A percentile compares a stretch with the other conserved stretches of the same genome.
phyloP scores from a whole-genome alignment of 2,329 filamentous ascomycete genomes.

The Sclerotinia subarctica region DNA sequence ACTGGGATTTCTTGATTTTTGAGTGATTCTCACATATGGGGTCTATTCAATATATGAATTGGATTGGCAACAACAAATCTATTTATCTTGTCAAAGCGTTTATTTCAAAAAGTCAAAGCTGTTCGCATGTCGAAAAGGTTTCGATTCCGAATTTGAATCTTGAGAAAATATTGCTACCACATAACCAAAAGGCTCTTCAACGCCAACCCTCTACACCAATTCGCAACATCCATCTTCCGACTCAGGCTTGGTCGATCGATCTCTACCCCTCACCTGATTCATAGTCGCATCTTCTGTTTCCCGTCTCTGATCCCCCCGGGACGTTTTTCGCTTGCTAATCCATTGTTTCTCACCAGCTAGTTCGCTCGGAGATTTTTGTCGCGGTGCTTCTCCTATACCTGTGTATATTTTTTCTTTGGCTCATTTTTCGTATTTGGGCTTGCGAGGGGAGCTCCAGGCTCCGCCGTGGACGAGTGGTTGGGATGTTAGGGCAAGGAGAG shows the following conservation, averaged over 20 bases:
- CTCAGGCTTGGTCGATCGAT: neutral
- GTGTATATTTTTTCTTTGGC: neutral
- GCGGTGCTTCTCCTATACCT: neutral
- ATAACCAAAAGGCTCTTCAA: neutral
- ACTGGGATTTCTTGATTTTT: too few species aligned
- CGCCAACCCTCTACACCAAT: neutral
- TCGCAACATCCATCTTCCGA: neutral
- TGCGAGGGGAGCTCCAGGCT: neutral
- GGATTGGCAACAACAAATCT: too few species aligned
- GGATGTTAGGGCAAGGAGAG: neutral
- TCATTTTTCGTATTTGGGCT: neutral
- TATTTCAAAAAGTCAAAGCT: too few species aligned
- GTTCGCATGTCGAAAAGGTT: too few species aligned
- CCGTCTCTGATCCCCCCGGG: neutral
- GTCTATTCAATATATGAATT: too few species aligned
- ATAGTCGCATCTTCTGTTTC: neutral
- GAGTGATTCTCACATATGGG: too few species aligned
- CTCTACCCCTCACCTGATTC: neutral
- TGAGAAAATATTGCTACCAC: neutral
- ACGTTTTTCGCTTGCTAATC: neutral
- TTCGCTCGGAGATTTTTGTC: neutral
- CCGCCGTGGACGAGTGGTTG: constrained; percentile 1
- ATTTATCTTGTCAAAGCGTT: too few species aligned
- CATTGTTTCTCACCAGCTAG: neutral
- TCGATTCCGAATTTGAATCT: too few species aligned